Conservation (phyloP, 768 basidiomycete genomes). For the Chalciporus pseudorubinellus region DNA sequence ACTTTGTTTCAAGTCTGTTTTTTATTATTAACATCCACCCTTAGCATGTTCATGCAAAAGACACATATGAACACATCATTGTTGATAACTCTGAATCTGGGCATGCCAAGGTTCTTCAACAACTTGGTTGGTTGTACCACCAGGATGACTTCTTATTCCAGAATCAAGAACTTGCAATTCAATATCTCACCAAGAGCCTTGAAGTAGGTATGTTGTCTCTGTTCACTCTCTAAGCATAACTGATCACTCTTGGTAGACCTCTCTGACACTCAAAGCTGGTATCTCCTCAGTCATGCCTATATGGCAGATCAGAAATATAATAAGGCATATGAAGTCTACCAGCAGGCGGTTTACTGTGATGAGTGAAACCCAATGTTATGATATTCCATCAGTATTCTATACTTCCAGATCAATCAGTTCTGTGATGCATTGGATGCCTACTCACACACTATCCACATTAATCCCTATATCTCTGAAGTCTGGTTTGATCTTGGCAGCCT, state of each 20-base stretch:
- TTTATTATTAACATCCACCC: too few relatives aligned
- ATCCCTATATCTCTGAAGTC: constrained; percentile 89
- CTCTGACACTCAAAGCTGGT: constrained; percentile 97
- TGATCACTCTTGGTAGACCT: constrained; percentile 55
- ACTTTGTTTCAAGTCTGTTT: too few relatives aligned
- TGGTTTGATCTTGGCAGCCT: constrained; percentile 91
- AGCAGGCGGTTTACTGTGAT: constrained; percentile 98
- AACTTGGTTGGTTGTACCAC: constrained; percentile 96
- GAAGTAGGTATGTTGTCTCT: constrained; percentile 71
- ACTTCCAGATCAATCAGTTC: constrained; percentile 99
- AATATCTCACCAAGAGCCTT: constrained; percentile 77
- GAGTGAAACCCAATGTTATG: constrained; percentile 99
- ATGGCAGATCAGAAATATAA: constrained; percentile 99
- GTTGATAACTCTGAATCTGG: constrained; percentile 79
- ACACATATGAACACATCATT: constrained; percentile 94
- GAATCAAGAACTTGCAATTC: constrained; percentile 64
- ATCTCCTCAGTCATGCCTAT: constrained; percentile 94
- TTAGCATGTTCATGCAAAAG: constrained; percentile 85
- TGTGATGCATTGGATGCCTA: constrained; percentile 98
- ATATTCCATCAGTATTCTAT: constrained; percentile 98
- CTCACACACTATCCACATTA: constrained; percentile 97
- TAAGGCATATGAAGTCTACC: constrained; percentile 99
- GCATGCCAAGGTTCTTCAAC: constrained; percentile 96
- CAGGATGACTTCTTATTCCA: constrained; percentile 93
- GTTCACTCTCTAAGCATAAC: neutral